Evolutionary conservation across 139 green algal species (phyloP), one percentile per base, ranked within the genome.

Genomic region (Klebsormidium nitens): DNA sequence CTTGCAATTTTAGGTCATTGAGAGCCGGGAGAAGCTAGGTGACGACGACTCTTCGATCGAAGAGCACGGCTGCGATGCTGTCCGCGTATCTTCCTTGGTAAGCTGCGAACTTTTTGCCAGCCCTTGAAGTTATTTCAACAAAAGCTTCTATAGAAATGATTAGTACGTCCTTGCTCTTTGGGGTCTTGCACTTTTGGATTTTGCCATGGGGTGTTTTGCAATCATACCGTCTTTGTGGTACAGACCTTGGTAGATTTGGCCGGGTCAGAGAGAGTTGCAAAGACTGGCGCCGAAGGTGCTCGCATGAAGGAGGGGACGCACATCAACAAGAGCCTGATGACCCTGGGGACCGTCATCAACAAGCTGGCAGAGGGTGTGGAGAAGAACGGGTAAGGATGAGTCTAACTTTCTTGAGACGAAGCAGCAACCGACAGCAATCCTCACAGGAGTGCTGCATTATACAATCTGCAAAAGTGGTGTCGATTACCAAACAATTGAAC

Each of bases 241-340:
- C 72, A 80, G 72, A 80, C 75, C 39, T 81, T 97, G 38, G 91
- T 97, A 1, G 92, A 97, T 57, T 74, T 97, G 34, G 92, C 92
- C 0, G 92, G 92, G 46, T 89, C 74, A 4, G 92, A 97, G 81
- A 83, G 92, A 37, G 78, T 95, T 2, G 76, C 83, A 44, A 97
- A 97, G 83, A 97, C 92, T 3, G 89, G 90, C 5, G 90, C 92
- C 0, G 92, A 96, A 74, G 92, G 92, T n/a, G 78, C 91, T 38
- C 83, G 92, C 26, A 86, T 89, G 79, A 96, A 96, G 77, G 92
- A 97, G 81, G 92, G 92, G 47, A 86, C 86, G 4, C 83, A 87
- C 36, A 97, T 97, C 85, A 97, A 97, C 83, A 82, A 85, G 42
- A 74, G 61, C 42, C 77, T 85, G 31, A 74, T 82, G 49, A 69